Percentiles rank a stretch among this genome's conserved stretches.
Conservation (phyloP, 2,329 filamentous ascomycete genomes). For the Talaromyces rugulosus region DNA sequence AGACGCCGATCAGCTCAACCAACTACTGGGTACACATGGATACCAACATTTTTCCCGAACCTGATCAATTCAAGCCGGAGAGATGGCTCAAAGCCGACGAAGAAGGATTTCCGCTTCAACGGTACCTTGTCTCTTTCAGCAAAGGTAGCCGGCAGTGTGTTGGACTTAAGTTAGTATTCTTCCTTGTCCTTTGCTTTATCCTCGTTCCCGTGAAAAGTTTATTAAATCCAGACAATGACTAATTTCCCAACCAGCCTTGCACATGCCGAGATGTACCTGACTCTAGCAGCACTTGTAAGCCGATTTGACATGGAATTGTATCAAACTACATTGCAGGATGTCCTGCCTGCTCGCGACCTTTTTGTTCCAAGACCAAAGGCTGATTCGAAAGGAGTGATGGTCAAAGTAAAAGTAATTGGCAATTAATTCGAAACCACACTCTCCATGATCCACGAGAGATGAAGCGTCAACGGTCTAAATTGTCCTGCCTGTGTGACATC, state of each 20-base stretch:
- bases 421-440: too few relatives aligned
- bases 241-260: conserved; percentile 23
- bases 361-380: conserved; percentile 9
- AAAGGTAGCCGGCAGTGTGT: conserved; percentile 44
- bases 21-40: conserved; percentile 33
- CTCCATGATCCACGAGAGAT: too few relatives aligned
- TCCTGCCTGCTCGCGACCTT: conserved; percentile 13
- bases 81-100: conserved; percentile 32
- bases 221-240: not conserved
- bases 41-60: conserved; percentile 33
- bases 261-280: conserved; percentile 29
- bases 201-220: too few relatives aligned
- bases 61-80: conserved; percentile 32
- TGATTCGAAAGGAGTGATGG: conserved; percentile 9
- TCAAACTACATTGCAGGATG: conserved; percentile 28
- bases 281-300: conserved; percentile 25
- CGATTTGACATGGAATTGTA: conserved; percentile 28
- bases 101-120: conserved; percentile 28
- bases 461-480: too few relatives aligned
- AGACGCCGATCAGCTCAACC: conserved; percentile 37
- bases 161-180: conserved; percentile 35
- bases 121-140: conserved; percentile 36
- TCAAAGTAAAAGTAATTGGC: not conserved
- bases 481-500: too few relatives aligned
- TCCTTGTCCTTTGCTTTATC: not conserved